Evolutionary conservation across 768 basidiomycete species (phyloP).

Genomic region (Suillus variegatus): DNA sequence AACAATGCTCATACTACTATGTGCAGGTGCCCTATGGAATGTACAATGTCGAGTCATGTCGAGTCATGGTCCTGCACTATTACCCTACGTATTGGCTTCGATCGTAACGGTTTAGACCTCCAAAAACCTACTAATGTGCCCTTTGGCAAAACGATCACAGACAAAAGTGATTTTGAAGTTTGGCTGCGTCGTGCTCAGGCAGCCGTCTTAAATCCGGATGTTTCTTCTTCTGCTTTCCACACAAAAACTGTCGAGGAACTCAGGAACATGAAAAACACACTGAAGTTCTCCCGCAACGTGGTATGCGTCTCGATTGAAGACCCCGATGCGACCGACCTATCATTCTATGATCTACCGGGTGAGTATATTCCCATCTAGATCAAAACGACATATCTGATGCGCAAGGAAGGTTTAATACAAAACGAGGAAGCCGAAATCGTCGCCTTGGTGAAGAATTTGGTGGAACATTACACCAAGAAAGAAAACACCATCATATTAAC

Average conservation of each 20-base stretch:
- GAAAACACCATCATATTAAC: conserved; percentile 63
- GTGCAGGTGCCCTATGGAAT: conserved; percentile 55
- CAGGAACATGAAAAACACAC: conserved; percentile 24
- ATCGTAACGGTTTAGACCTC: conserved; percentile 28
- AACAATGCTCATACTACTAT: background rate
- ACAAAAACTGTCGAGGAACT: conserved; percentile 27
- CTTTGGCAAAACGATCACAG: conserved; percentile 34
- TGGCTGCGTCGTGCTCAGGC: conserved; percentile 48
- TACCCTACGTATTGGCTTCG: conserved; percentile 38
- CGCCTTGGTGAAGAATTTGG: conserved; percentile 49
- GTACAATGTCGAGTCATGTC: conserved; percentile 44
- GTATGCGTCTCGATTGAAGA: conserved; percentile 49
- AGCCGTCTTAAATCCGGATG: conserved; percentile 40
- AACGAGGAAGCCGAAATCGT: conserved; percentile 45
- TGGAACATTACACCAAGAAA: conserved; percentile 45
- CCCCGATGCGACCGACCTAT: conserved; percentile 46
- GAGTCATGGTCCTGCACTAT: conserved; percentile 47
- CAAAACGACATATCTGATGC: conserved; percentile 8
- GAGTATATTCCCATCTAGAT: conserved; percentile 4
- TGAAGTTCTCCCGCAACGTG: conserved; percentile 51
- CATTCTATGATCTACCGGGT: conserved; percentile 60
- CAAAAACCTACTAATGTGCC: conserved; percentile 23
- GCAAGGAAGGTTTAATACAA: conserved; percentile 53
- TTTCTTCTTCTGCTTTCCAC: conserved; percentile 20
- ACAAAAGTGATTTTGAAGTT: conserved; percentile 37